Percentiles rank a stretch among this genome's conserved stretches.
These are phyloP conservation scores for Nicotiana sylvestris DNA, from an alignment of 257 asterid genomes.

Conservation along the genomic window DNA sequence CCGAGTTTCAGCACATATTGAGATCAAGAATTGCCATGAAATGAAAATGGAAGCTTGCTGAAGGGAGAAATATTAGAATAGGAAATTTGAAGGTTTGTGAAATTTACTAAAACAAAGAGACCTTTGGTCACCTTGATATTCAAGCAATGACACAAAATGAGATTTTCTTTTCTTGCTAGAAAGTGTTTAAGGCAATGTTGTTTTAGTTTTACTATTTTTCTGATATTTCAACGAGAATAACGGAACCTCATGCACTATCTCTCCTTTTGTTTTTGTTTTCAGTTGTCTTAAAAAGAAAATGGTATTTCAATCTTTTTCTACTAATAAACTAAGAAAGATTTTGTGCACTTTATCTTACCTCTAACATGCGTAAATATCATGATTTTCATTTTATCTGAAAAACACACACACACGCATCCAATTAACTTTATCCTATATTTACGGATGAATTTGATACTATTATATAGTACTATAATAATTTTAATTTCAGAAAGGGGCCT, in stretches of 20 bases:
- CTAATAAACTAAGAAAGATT: not conserved
- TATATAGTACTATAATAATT: too few relatives aligned
- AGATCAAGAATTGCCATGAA: not conserved
- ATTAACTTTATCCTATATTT: too few relatives aligned
- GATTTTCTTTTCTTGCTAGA: not conserved
- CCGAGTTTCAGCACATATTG: not conserved
- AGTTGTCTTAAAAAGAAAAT: not conserved
- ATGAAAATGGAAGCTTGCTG: not conserved
- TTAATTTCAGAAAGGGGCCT: too few relatives aligned
- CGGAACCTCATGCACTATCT: slow-evolving; percentile 7
- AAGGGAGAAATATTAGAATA: not conserved
- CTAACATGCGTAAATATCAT: not conserved
- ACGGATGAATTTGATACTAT: too few relatives aligned
- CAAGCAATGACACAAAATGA: not conserved
- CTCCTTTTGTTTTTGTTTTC: not conserved
- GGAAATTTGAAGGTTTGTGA: not conserved
- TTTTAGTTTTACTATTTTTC: slow-evolving; percentile 6
- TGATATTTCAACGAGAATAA: slow-evolving; percentile 19
- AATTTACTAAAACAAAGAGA: not conserved
- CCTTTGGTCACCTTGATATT: not conserved
- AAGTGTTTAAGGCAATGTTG: slow-evolving; percentile 2
- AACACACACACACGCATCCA: too few relatives aligned
- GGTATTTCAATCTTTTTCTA: not conserved
- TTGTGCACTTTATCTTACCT: not conserved
- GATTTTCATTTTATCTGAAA: not conserved